Evolutionary conservation across 169 alveolate genomes (phyloP), one percentile per base, ranked within the genome.

Genomic region (Hammondia hammondi): DNA sequence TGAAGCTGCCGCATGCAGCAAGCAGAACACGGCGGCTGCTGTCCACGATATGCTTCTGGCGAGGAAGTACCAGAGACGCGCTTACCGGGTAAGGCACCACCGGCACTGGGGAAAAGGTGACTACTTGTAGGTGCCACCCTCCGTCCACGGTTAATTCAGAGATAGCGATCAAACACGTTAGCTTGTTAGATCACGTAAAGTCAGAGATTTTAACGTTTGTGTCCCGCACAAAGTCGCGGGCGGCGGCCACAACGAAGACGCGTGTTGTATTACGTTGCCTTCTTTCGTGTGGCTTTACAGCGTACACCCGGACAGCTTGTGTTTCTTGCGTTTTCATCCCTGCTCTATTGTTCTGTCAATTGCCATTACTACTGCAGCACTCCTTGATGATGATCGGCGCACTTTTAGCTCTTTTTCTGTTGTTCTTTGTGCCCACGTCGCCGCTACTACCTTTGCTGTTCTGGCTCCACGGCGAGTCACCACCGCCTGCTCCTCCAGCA

Each of bases 1-100:
- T 12, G 90, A 82, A 48, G 90, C 90, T 52, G 90, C 90, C 21
- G 70, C 90, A 32, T 43, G 57, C 71, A 82, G 71, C 43, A 82
- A 43, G 7, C 71, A 82, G 29, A 82, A 82, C 71, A 82, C 90
- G 70, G 70, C 57, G 52, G 61, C 57, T 27, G 90, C 90, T 0
- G 70, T 82, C 19, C 71, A 46, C 35, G 90, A 82, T 35, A 39
- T 82, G 71, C 90, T 82, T 27, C 70, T 82, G 70, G 90, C 90
- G 43, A 35, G 90, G 35, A 82, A 82, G 43, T 82, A 82, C 70
- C 90, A 82, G 70, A 21, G 90, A 48, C 57, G 90, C 39, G 90
- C 90, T 12, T 82, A 29, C 90, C 29, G 37, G 90, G 90, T 82
- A 35, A 35, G 90, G 24, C 39, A 32, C 48, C 43, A 17, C 24